phyloP scores from a whole-genome alignment of 2,329 filamentous ascomycete genomes.

The Dothideomycetes sp. region DNA sequence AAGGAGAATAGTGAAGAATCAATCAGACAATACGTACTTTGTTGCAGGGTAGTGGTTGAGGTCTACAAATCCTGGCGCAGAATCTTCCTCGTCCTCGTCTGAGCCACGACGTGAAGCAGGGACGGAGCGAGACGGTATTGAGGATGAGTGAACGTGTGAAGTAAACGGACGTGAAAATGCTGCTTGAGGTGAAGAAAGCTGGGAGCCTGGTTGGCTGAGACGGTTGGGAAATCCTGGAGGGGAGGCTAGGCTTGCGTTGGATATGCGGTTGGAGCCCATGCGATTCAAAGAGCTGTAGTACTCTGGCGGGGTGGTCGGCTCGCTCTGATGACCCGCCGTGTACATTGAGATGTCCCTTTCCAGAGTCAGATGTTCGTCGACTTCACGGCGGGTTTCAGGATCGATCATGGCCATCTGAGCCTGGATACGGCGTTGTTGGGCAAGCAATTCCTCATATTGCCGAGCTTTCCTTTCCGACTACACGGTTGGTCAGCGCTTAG shows the following conservation, averaged over 20 bases:
- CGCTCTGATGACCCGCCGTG: slow-evolving; percentile 69
- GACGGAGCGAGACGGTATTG: slow-evolving; percentile 72
- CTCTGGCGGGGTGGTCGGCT: slow-evolving; percentile 93
- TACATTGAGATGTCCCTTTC: slow-evolving; percentile 62
- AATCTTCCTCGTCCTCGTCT: slow-evolving; percentile 69
- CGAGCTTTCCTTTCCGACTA: slow-evolving; percentile 90
- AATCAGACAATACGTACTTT: slow-evolving; percentile 55
- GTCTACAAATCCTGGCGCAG: slow-evolving; percentile 45
- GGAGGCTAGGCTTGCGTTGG: slow-evolving; percentile 76
- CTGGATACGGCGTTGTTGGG: slow-evolving; percentile 83
- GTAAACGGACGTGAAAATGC: slow-evolving; percentile 45
- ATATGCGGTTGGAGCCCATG: slow-evolving; percentile 79
- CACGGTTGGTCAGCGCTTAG: too few relatives aligned
- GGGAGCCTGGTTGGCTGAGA: slow-evolving; percentile 65
- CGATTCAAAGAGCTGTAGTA: slow-evolving; percentile 51
- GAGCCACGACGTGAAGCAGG: slow-evolving; percentile 83
- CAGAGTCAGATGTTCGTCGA: slow-evolving; percentile 76
- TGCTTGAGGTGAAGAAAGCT: slow-evolving; percentile 67
- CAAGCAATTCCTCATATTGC: slow-evolving; percentile 83
- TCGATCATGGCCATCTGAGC: slow-evolving; percentile 86
- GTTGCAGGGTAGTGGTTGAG: slow-evolving; percentile 64
- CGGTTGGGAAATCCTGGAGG: slow-evolving; percentile 56
- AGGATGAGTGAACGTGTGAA: slow-evolving; percentile 51
- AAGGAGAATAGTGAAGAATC: background rate
- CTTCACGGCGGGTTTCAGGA: slow-evolving; percentile 71